Evolutionary conservation across 2,329 filamentous ascomycete species (phyloP), one percentile per base, ranked within the genome.

Genomic region (Clonostachys sp.): DNA sequence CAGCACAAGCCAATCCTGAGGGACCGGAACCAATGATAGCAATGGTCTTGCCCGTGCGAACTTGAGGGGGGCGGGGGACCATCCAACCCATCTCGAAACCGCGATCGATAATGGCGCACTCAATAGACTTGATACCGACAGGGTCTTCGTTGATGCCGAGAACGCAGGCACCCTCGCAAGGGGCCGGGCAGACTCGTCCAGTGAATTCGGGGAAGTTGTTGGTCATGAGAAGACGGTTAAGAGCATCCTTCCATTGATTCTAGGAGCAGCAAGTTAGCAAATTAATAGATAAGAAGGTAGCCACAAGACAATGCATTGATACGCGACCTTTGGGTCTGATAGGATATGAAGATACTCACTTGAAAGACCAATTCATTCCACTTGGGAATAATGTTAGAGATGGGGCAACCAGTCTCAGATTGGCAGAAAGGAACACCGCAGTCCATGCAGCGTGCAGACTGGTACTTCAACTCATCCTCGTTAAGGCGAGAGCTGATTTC

Each of bases 151-250:
- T 96, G 72, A 97, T 97, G 43, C 92, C 92, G 42, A 97, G 79
- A 50, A 96, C 92, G 62, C 92, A 97, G 50, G 92, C 91, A 67
- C 92, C 92, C 69, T 97, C 92, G 60, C 92, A 97, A 68, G 92
- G 92, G 61, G 92, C 92, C 50, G 92, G 92, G 70, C 92, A 97
- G 50, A 96, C 92, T 74, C 92, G 91, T 48, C 92, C 92, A 57
- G 92, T 97, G 68, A 96, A 96, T 65, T 97, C 92, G 5, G 92
- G 92, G 78, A 97, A 96, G 72, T 96, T 96, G 76, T 97, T 96
- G 55, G 92, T 96, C 87, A 95, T 92, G 46, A 96, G 76, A 12
- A 97, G 78, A 50, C 90, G 83, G 70, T 96, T 92, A 5, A 96
- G 82, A 20, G 92, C 92, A 68, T 96, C 91, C 57, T 84, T 81